Conservation (phyloP, 208 protist genomes). For the Herpetomonas tarakana region DNA sequence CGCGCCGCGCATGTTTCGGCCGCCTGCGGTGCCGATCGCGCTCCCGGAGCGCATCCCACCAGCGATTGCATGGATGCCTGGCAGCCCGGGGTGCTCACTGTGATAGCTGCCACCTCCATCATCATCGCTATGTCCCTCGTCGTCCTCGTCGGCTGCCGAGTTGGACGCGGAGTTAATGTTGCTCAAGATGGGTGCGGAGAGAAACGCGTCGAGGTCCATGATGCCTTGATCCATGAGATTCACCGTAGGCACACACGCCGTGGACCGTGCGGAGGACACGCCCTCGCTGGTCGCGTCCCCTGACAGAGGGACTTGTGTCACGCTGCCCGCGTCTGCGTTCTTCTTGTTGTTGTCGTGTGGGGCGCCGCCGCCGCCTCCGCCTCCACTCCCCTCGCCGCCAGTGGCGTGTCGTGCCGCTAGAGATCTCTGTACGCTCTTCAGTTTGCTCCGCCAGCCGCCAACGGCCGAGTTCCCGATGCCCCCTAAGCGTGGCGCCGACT, state of each 20-base stretch:
- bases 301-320: not conserved
- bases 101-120: not conserved
- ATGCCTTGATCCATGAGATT: conserved; percentile 72
- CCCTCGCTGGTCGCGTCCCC: not conserved
- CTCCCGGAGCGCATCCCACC: not conserved
- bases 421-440: not conserved
- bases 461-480: not conserved
- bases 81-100: too few relatives aligned
- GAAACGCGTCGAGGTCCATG: conserved; percentile 55
- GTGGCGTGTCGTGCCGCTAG: not conserved
- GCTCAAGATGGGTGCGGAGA: conserved; percentile 14
- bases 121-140: not conserved
- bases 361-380: too few relatives aligned
- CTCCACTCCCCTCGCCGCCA: too few relatives aligned
- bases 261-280: not conserved
- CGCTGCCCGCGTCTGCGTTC: too few relatives aligned
- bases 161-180: conserved; percentile 19
- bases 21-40: too few relatives aligned
- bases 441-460: not conserved
- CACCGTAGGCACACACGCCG: conserved; percentile 14
- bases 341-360: too few relatives aligned
- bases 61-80: not conserved
- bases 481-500: too few relatives aligned
- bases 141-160: conserved; percentile 15
- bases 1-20: not conserved